Percentiles rank a stretch among this genome's conserved stretches.
Evolutionary conservation across 2,329 filamentous ascomycete species (phyloP).

Genomic region (Xylariaceae sp.): DNA sequence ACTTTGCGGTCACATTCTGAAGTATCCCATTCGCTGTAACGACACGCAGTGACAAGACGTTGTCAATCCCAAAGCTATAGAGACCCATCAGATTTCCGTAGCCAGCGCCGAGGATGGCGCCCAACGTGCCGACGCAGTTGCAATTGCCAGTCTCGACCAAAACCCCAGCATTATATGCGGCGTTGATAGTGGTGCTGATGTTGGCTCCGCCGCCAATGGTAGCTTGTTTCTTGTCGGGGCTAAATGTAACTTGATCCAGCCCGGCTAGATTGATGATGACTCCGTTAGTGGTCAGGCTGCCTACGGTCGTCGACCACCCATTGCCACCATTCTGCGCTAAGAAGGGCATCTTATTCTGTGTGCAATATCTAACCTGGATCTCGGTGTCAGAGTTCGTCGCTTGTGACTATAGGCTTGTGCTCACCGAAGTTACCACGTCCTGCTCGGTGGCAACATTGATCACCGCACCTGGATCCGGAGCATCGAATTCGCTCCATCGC

Average conservation of each 20-base stretch:
- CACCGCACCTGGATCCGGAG: slow-evolving; percentile 17
- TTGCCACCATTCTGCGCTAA: slow-evolving; percentile 13
- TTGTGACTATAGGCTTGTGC: no score
- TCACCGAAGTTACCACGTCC: slow-evolving; percentile 15
- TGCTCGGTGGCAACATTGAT: slow-evolving; percentile 15
- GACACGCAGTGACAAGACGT: slow-evolving; percentile 11
- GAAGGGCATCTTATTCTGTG: slow-evolving; percentile 9
- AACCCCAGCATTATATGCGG: slow-evolving; percentile 3
- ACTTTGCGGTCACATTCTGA: slow-evolving; percentile 1
- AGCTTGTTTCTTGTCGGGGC: slow-evolving; percentile 6
- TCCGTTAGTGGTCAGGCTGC: slow-evolving; percentile 6
- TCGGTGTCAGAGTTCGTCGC: no score
- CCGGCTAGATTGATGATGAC: slow-evolving; percentile 11
- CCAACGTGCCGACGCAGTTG: slow-evolving; percentile 14
- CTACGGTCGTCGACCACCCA: slow-evolving; percentile 14
- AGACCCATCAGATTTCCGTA: slow-evolving; percentile 8
- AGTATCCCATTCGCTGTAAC: slow-evolving; percentile 11
- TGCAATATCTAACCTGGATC: slow-evolving; percentile 12
- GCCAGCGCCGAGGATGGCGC: slow-evolving; percentile 15
- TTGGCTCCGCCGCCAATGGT: slow-evolving; percentile 12
- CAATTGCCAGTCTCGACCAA: slow-evolving; percentile 15
- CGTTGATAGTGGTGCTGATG: slow-evolving; percentile 6
- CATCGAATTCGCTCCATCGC: slow-evolving; percentile 18
- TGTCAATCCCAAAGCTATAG: slow-evolving; percentile 14
- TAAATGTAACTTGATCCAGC: slow-evolving; percentile 12